Evolutionary conservation across 2,329 filamentous ascomycete species (phyloP), one percentile per base, ranked within the genome.

Genomic region (Claviceps purpurea): DNA sequence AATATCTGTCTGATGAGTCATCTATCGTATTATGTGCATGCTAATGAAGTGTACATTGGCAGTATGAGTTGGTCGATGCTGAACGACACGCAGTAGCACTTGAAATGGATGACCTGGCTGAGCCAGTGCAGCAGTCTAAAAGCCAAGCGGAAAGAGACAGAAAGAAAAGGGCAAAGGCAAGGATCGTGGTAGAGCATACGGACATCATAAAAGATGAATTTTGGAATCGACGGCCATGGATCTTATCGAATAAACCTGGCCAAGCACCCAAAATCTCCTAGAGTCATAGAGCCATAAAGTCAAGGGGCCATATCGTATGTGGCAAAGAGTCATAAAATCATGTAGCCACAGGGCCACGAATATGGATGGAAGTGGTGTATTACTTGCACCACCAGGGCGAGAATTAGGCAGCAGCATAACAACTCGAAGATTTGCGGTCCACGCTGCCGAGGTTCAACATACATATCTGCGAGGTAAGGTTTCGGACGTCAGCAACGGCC

Each of bases 171-270:
- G 76, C 79, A 54, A 96, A 95, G 67, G 90, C 89, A 1, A 77
- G 77, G 50, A 82, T 98, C 46, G 79, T 87, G 39, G 76, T 94
- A 40, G 84, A 90, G 63, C 89, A 97, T 71, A 70, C 93, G 54
- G 93, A 98, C 69, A 87, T 98, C 61, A 97, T 98, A 68, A 89
- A 86, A 61, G 88, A 97, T 67, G 86, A 88, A 3, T 98, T 98
- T 64, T 98, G 93, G 93, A 77, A 88, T 57, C 77, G 76, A 60
- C 76, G 90, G 63, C 89, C 90, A 1, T 97, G 90, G 88, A 74
- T 93, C 52, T 64, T 90, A 50, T 87, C 84, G 1, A 84, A 85
- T 57, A 85, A 81, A 65, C 84, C 84, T 5, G 85, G 85, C 22
- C 84, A 79, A 61, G 72, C 84, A 59, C 82, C 82, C n/a, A 81